Evolutionary conservation across 208 protist genomes (phyloP), one percentile per base, ranked within the genome.

Genomic region (Novymonas esmeraldas): DNA sequence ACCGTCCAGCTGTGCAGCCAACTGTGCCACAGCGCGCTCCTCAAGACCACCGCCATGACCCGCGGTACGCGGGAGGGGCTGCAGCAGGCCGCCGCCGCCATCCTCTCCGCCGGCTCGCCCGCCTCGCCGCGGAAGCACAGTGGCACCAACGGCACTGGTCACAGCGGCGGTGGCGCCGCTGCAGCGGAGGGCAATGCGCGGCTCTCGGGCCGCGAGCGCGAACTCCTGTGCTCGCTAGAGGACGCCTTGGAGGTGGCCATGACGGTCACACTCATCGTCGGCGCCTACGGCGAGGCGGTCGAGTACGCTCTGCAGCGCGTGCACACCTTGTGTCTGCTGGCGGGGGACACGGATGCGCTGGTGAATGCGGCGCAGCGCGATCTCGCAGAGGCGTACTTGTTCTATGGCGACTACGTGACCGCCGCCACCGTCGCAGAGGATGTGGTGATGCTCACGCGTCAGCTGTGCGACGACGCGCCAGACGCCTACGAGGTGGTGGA

Each of bases 281-380:
- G 83, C 26, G 57, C 64, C 60, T 78, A 72, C 64, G 51, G 64
- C 31, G 66, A 79, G 28, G 76, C 73, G 4, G 66, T 76, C 29
- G 50, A 78, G 56, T 86, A 82, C 75, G 84, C 73, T 34, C 68
- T 82, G 41, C 80, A 90, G 66, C 84, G 79, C 18, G 80, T 86
- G n/a, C 79, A 90, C 52, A 72, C 64, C 6, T 57, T 84, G 36
- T 86, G 78, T 59, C 39, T 86, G 41, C 45, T 78, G 44, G 67
- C 84, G 33, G 71, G 78, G 16, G 76, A 79, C 61, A 83, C 78
- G 14, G 82, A 69, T 13, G 68, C 64, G 0, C 54, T 72, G 6
- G 80, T 90, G 39, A 78, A 74, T 63, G 72, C 62, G 3, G 79
- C 79, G 18, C 80, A 85, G 68, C 73, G 74, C 29, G 79, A 85